Conservation (phyloP, 2,329 filamentous ascomycete species). For the Trichoderma sp. region DNA sequence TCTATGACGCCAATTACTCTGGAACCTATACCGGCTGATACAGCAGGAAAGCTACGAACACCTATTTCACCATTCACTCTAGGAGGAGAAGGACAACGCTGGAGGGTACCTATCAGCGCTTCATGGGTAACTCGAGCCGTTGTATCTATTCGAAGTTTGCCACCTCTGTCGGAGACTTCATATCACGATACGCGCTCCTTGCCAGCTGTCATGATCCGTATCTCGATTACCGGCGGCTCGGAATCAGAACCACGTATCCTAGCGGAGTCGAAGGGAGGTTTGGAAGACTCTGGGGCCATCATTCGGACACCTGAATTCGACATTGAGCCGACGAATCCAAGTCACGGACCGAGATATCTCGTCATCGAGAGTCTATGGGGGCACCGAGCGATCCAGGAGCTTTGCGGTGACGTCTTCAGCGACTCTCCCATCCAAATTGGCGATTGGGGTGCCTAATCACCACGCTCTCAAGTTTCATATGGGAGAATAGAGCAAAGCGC, state of each 20-base stretch:
- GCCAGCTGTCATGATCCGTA: constrained; percentile 59
- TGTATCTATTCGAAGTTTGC: constrained; percentile 33
- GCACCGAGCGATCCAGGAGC: constrained; percentile 38
- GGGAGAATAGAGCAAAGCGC: background rate
- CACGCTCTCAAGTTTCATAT: no score
- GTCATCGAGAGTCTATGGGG: constrained; percentile 78
- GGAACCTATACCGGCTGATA: constrained; percentile 64
- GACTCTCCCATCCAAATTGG: constrained; percentile 45
- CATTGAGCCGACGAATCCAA: constrained; percentile 60
- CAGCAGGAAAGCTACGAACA: constrained; percentile 69
- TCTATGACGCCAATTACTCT: constrained; percentile 57
- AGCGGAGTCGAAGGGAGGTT: constrained; percentile 68
- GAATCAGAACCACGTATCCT: constrained; percentile 66
- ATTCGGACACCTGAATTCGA: constrained; percentile 73
- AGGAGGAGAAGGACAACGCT: constrained; percentile 37
- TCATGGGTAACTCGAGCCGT: constrained; percentile 57
- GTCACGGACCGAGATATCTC: constrained; percentile 66
- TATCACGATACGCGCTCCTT: constrained; percentile 24
- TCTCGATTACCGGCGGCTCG: constrained; percentile 70
- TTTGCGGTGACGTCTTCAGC: constrained; percentile 53
- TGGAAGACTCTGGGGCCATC: constrained; percentile 63
- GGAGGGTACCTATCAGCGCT: constrained; percentile 40
- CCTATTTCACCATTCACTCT: constrained; percentile 57
- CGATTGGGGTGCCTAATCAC: constrained; percentile 38
- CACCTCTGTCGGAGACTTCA: constrained; percentile 25